phyloP scores from a whole-genome alignment of 306 rosid genomes.

The Fagus crenata region DNA sequence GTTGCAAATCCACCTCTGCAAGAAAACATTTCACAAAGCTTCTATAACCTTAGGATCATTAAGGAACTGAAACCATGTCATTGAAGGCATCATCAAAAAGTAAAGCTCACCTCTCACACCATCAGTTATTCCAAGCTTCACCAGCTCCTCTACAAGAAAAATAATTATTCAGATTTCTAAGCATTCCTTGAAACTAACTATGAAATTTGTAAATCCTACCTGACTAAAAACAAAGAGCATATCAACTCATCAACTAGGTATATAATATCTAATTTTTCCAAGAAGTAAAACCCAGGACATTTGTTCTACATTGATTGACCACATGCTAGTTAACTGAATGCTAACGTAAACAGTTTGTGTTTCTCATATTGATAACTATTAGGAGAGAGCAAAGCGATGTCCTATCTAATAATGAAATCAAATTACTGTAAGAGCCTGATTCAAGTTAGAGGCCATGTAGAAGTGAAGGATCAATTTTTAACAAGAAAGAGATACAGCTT shows the following conservation, averaged over 20 bases:
- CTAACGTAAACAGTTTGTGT: background rate
- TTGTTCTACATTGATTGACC: background rate
- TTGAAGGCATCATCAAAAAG: constrained; percentile 24
- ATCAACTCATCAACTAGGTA: constrained; percentile 16
- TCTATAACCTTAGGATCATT: constrained; percentile 25
- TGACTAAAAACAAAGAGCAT: constrained; percentile 20
- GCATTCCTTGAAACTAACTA: constrained; percentile 11
- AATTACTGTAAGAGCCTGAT: background rate
- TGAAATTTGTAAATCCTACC: constrained; percentile 16
- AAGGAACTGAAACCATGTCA: constrained; percentile 16
- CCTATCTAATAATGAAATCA: background rate
- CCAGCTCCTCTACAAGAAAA: constrained; percentile 72
- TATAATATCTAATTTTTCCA: constrained; percentile 10
- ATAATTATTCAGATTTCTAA: constrained; percentile 19
- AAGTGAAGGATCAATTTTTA: background rate
- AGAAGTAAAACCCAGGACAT: background rate
- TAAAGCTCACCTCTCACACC: constrained; percentile 76
- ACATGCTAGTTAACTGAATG: background rate
- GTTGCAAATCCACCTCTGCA: constrained; percentile 91
- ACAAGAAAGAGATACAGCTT: background rate
- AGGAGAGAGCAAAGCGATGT: background rate
- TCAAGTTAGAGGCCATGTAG: background rate
- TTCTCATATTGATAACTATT: background rate
- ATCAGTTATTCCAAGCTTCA: constrained; percentile 89
- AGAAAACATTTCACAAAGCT: constrained; percentile 37